Evolutionary conservation across 495 filamentous ascomycete genomes (phyloP).

Genomic region (Annulohypoxylon moriforme): DNA sequence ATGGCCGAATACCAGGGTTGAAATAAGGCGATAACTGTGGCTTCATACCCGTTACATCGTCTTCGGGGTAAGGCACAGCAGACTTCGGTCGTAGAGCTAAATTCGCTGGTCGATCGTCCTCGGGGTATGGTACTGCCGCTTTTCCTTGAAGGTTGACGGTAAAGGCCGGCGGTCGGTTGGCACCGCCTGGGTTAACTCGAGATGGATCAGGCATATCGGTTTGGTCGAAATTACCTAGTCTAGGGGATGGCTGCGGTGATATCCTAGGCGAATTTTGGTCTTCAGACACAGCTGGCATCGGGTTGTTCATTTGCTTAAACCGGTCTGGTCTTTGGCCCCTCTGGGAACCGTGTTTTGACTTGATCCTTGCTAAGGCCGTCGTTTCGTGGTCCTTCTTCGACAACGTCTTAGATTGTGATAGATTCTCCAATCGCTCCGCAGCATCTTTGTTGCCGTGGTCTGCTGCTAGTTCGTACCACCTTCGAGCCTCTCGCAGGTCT

Average conservation of each 20-base stretch:
- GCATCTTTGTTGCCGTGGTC: conserved; percentile 95
- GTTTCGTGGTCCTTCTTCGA: conserved; percentile 93
- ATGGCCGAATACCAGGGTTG: conserved; percentile 53
- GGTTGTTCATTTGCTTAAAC: conserved; percentile 59
- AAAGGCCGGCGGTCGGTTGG: conserved; percentile 59
- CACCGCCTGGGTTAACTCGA: conserved; percentile 55
- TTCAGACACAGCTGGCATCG: conserved; percentile 66
- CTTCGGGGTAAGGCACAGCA: conserved; percentile 64
- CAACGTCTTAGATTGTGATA: conserved; percentile 85
- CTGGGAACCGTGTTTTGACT: conserved; percentile 90
- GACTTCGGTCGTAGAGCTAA: conserved; percentile 52
- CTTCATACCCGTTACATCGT: conserved; percentile 52
- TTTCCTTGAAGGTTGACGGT: conserved; percentile 57
- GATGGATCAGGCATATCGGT: conserved; percentile 78
- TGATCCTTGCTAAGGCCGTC: conserved; percentile 88
- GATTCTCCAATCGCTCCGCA: conserved; percentile 79
- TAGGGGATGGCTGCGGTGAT: conserved; percentile 47
- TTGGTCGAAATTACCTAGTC: conserved; percentile 52
- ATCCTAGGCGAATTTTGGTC: conserved; percentile 40
- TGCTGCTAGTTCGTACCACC: conserved; percentile 91
- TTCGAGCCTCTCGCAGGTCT: conserved; percentile 83
- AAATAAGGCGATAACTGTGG: conserved; percentile 50
- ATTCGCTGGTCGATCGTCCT: conserved; percentile 64
- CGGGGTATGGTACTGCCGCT: conserved; percentile 74
- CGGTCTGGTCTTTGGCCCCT: conserved; percentile 76